These are phyloP conservation scores for Rhodosporidiobolus sp. DNA, from an alignment of 768 basidiomycete species.

Conservation along the genomic window DNA sequence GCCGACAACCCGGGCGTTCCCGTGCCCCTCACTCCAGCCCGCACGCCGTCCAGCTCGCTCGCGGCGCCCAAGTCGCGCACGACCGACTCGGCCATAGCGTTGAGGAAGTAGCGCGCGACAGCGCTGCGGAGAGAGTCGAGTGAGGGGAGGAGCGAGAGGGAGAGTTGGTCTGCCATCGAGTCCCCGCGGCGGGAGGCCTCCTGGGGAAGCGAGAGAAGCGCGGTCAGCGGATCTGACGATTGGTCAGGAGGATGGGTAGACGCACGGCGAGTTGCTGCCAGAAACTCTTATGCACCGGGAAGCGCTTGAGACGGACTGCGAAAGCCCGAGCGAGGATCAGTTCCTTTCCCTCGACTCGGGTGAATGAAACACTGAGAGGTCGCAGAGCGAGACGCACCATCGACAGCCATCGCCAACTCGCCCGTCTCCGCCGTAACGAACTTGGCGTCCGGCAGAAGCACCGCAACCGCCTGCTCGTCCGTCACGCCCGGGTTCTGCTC, in stretches of 20 bases:
- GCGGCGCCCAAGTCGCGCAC: background rate
- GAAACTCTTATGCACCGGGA: slow-evolving; percentile 41
- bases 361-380: background rate
- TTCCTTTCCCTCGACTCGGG: too few relatives aligned
- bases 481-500: slow-evolving; percentile 36
- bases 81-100: background rate
- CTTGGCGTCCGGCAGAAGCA: slow-evolving; percentile 38
- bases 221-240: background rate
- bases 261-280: slow-evolving; percentile 34
- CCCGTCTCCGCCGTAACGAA: slow-evolving; percentile 25
- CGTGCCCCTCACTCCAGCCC: background rate
- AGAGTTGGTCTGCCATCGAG: slow-evolving; percentile 35
- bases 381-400: slow-evolving; percentile 18
- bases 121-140: background rate
- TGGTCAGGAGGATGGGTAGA: too few relatives aligned
- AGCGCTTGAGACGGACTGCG: slow-evolving; percentile 40
- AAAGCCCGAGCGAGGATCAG: background rate
- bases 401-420: slow-evolving; percentile 37
- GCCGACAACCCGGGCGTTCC: background rate
- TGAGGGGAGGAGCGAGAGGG: slow-evolving; percentile 6
- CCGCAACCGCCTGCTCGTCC: slow-evolving; percentile 33
- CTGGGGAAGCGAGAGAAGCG: background rate
- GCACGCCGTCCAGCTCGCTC: too few relatives aligned
- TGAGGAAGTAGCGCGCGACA: slow-evolving; percentile 12
- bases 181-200: slow-evolving; percentile 41